Conservation (phyloP, 331 rosid genomes). For the Phaseolus coccineus region DNA sequence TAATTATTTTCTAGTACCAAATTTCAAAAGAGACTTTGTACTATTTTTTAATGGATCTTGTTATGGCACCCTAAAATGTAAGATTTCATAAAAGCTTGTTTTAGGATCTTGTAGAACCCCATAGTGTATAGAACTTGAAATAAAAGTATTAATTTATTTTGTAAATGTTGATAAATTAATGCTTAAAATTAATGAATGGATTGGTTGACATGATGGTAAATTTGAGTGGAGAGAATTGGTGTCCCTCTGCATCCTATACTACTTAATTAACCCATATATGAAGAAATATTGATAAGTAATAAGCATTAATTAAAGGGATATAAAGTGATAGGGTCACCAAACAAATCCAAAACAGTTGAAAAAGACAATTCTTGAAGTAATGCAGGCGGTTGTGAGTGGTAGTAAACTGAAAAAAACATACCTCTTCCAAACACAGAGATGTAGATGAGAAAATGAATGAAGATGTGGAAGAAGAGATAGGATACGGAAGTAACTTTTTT, state of each 20-base stretch:
- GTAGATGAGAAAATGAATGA: background rate
- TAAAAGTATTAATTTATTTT: background rate
- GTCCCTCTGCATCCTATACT: background rate
- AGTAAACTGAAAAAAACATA: background rate
- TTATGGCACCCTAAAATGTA: too few relatives aligned
- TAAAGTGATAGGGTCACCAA: background rate
- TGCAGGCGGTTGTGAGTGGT: background rate
- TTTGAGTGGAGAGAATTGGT: background rate
- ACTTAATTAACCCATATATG: background rate
- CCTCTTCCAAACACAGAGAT: background rate
- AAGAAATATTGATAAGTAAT: background rate
- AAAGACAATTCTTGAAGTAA: constrained; percentile 21
- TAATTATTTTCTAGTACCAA: background rate
- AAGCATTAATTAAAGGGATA: background rate
- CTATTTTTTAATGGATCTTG: too few relatives aligned
- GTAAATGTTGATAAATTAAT: too few relatives aligned
- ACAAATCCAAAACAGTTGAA: background rate
- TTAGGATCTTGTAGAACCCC: too few relatives aligned
- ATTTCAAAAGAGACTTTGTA: too few relatives aligned
- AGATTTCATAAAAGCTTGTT: too few relatives aligned
- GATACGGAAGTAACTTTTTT: constrained; percentile 18
- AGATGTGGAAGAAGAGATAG: background rate
- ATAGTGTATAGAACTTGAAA: too few relatives aligned
- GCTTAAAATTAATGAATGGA: background rate
- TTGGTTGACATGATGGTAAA: background rate